These are phyloP conservation scores for Blumeria graminis DNA, from an alignment of 2,329 filamentous ascomycete species.

Conservation along the genomic window DNA sequence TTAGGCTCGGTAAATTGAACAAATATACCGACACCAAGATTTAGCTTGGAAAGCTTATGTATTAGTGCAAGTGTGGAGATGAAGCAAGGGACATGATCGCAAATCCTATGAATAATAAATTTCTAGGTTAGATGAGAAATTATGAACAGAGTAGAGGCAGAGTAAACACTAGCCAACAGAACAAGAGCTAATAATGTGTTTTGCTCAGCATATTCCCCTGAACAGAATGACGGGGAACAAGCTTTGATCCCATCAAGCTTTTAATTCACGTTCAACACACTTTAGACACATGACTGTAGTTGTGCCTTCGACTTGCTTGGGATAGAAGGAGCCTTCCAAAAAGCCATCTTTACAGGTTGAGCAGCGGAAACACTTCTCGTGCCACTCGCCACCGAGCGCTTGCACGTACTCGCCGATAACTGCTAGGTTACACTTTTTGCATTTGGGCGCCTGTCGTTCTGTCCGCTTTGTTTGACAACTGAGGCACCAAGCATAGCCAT, in stretches of 20 bases:
- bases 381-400: conserved; percentile 81
- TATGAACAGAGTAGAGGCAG: too few species aligned
- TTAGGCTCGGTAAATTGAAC: too few species aligned
- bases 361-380: conserved; percentile 77
- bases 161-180: too few species aligned
- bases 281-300: conserved; percentile 31
- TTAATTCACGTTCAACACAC: conserved; percentile 35
- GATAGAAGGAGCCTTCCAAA: conserved; percentile 40
- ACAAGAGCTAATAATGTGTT: too few species aligned
- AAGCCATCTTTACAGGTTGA: conserved; percentile 34
- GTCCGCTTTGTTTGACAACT: conserved; percentile 80
- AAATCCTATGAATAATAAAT: too few species aligned
- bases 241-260: conserved; percentile 15
- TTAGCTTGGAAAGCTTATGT: too few species aligned
- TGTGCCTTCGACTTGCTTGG: conserved; percentile 26
- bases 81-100: too few species aligned
- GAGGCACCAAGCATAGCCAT: conserved; percentile 93
- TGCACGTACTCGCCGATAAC: conserved; percentile 79
- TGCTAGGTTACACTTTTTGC: conserved; percentile 57
- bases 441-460: conserved; percentile 70
- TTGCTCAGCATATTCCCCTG: too few species aligned
- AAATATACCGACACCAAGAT: too few species aligned
- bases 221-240: too few species aligned
- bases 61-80: too few species aligned
- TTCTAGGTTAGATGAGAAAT: too few species aligned